Evolutionary conservation across 331 rosid species (phyloP).

Genomic region (Phaseolus coccineus): DNA sequence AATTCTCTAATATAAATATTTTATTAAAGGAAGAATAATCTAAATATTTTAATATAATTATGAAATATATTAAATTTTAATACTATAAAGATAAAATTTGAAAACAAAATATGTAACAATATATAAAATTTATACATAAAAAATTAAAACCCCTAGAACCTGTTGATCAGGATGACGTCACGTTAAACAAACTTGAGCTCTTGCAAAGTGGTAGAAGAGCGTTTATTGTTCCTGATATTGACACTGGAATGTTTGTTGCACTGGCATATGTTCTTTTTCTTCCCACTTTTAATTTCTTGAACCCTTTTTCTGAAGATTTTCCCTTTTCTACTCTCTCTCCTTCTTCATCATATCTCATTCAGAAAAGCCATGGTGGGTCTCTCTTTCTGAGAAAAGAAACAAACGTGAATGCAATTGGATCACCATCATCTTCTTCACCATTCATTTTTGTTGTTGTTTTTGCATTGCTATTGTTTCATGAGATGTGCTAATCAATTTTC

Average conservation of each 20-base stretch:
- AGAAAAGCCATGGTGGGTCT: slow-evolving; percentile 43
- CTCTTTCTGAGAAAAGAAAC: not conserved
- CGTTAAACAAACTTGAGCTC: not conserved
- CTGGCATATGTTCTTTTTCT: not conserved
- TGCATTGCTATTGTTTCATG: not conserved
- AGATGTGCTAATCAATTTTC: not conserved
- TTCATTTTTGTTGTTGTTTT: not conserved
- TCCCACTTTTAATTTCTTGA: no score
- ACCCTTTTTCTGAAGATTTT: not conserved
- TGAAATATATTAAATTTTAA: no score
- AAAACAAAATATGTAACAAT: no score
- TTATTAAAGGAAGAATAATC: no score
- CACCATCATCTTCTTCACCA: not conserved
- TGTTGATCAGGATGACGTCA: no score
- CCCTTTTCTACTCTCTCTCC: not conserved
- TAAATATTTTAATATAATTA: no score
- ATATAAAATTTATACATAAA: no score
- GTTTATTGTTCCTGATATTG: not conserved
- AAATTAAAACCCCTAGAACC: no score
- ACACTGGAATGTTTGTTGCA: slow-evolving; percentile 1
- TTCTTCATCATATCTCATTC: not conserved
- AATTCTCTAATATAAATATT: no score
- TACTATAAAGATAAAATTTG: no score
- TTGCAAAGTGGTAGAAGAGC: not conserved
- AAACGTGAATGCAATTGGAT: not conserved